A percentile compares a stretch with the other conserved stretches of the same genome.
Conservation (phyloP, 208 protist genomes). For the Strigomonas culicis region DNA sequence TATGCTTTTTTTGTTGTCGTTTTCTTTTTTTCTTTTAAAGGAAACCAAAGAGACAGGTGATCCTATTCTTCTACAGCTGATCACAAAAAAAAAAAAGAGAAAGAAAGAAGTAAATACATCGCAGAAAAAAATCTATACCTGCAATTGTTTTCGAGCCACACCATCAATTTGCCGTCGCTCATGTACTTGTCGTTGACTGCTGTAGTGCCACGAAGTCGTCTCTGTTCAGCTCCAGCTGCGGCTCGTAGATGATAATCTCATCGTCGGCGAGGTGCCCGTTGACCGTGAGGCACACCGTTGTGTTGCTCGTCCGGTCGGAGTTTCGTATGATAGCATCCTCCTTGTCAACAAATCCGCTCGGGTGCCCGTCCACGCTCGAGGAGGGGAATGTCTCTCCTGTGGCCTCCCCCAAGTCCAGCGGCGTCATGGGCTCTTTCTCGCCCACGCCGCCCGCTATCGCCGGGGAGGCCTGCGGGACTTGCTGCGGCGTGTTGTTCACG, state of each 20-base stretch:
- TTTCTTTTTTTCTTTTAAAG: conserved; percentile 12
- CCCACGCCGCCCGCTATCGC: background rate
- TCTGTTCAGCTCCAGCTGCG: conserved; percentile 18
- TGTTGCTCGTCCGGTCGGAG: conserved; percentile 16
- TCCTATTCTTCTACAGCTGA: no score
- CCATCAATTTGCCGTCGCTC: background rate
- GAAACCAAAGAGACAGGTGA: background rate
- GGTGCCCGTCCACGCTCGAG: no score
- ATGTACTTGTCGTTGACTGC: background rate
- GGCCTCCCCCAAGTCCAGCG: conserved; percentile 26
- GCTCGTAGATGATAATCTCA: conserved; percentile 35
- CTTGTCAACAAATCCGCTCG: background rate
- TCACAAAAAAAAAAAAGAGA: conserved; percentile 14
- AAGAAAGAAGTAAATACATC: conserved; percentile 4
- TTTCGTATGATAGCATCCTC: background rate
- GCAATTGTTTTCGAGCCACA: background rate
- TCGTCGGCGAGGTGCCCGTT: conserved; percentile 17
- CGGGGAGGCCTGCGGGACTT: conserved; percentile 21
- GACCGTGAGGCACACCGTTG: conserved; percentile 33
- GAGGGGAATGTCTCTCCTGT: conserved; percentile 2
- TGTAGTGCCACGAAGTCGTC: background rate
- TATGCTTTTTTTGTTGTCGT: conserved; percentile 4
- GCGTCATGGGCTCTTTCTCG: conserved; percentile 33
- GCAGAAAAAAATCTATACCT: background rate
- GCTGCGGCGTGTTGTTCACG: conserved; percentile 34